These are phyloP conservation scores for Pseudocercospora pini-densiflorae DNA, from an alignment of 2,329 filamentous ascomycete species.

Conservation along the genomic window DNA sequence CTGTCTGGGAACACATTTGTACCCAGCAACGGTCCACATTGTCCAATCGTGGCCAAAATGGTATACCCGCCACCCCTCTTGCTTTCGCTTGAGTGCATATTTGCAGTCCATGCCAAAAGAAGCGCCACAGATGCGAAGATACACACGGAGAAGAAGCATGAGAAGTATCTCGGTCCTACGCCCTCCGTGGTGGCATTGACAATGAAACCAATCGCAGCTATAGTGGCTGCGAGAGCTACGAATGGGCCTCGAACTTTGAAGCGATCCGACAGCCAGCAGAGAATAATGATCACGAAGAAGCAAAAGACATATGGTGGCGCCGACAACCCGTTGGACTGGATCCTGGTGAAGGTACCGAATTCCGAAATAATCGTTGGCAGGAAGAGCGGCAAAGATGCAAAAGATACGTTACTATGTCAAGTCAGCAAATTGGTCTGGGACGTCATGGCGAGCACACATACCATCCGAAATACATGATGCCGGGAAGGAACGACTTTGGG, in stretches of 20 bases:
- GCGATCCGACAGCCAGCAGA: constrained; percentile 45
- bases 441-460: constrained; percentile 10
- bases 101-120: constrained; percentile 45
- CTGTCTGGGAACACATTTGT: constrained; percentile 62
- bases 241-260: constrained; percentile 47
- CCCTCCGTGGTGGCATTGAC: constrained; percentile 44
- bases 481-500: constrained; percentile 26
- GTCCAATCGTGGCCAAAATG: constrained; percentile 52
- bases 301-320: constrained; percentile 49
- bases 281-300: constrained; percentile 45
- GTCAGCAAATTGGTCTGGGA: background rate
- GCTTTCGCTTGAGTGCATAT: constrained; percentile 44
- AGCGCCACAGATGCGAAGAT: constrained; percentile 46
- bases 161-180: constrained; percentile 43
- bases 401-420: constrained; percentile 60
- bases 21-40: constrained; percentile 70
- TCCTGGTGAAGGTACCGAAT: constrained; percentile 60
- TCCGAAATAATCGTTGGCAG: constrained; percentile 67
- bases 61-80: constrained; percentile 44
- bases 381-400: constrained; percentile 55
- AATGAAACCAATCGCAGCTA: constrained; percentile 48
- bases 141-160: constrained; percentile 45
- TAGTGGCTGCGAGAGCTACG: constrained; percentile 40
- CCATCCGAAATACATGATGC: constrained; percentile 31
- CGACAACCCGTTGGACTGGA: constrained; percentile 45